These are phyloP conservation scores for Dothistroma septosporum DNA, from an alignment of 2,329 filamentous ascomycete genomes.

Conservation along the genomic window DNA sequence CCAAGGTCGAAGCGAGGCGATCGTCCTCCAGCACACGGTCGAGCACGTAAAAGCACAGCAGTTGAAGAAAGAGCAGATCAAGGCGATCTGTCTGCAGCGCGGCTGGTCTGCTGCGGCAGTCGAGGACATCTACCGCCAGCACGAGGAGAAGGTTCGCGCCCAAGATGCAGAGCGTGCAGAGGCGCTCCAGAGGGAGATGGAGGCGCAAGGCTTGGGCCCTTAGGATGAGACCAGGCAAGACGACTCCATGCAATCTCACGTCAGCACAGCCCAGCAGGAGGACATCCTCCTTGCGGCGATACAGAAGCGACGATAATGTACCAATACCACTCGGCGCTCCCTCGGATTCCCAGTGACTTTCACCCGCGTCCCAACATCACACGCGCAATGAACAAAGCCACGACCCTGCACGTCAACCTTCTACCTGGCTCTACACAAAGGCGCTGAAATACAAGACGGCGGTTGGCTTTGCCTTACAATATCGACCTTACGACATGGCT, in stretches of 20 bases:
- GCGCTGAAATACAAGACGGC: too few relatives aligned
- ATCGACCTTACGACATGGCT: too few relatives aligned
- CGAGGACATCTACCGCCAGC: conserved; percentile 14
- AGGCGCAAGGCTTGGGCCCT: not conserved
- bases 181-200: not conserved
- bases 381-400: too few relatives aligned
- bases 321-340: not conserved
- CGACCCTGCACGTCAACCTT: too few relatives aligned
- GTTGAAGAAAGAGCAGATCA: conserved; percentile 35
- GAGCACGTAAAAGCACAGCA: conserved; percentile 43
- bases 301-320: not conserved
- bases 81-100: conserved; percentile 31
- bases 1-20: conserved; percentile 77
- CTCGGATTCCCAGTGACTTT: too few relatives aligned
- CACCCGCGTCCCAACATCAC: too few relatives aligned
- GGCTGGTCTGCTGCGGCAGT: conserved; percentile 16
- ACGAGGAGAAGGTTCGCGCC: conserved; percentile 12
- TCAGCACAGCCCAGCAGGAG: not conserved
- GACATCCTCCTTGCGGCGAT: not conserved
- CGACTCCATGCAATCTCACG: not conserved
- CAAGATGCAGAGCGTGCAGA: not conserved
- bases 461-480: too few relatives aligned
- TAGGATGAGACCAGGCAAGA: not conserved
- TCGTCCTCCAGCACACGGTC: conserved; percentile 63
- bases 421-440: not conserved